phyloP scores from a whole-genome alignment of 2,329 filamentous ascomycete species.

The Fusarium sp. region DNA sequence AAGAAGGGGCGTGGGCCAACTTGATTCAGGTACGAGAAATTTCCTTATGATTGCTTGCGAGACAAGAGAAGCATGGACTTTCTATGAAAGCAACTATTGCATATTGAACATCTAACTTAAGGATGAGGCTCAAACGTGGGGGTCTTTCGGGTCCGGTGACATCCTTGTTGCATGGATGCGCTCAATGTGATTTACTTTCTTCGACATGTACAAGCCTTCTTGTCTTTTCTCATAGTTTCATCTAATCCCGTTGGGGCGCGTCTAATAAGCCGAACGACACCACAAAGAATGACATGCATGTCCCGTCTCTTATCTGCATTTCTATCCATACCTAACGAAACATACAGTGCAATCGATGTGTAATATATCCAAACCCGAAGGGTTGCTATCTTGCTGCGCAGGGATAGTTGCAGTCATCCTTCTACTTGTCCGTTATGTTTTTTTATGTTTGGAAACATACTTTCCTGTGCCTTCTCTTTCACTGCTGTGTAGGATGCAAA shows the following conservation, averaged over 20 bases:
- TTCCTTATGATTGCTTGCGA: not conserved
- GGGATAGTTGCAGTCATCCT: conserved; percentile 3
- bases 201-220: not conserved
- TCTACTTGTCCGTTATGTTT: not conserved
- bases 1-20: not conserved
- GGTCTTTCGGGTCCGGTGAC: not conserved
- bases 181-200: not conserved
- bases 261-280: conserved; percentile 23
- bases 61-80: not conserved
- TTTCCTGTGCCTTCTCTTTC: conserved; percentile 7
- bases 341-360: not conserved
- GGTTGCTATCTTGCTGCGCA: not conserved
- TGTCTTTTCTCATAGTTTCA: conserved; percentile 4
- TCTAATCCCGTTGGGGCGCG: conserved; percentile 31
- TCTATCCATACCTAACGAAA: conserved; percentile 7
- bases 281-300: conserved; percentile 16
- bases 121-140: conserved; percentile 13
- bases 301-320: conserved; percentile 17
- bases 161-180: not conserved
- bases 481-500: not conserved
- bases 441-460: not conserved
- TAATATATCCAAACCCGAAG: not conserved
- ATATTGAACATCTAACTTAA: not conserved
- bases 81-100: no score
- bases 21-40: not conserved